Conservation (phyloP, 164 flowering plant genomes). For the Aristolochia contorta region DNA sequence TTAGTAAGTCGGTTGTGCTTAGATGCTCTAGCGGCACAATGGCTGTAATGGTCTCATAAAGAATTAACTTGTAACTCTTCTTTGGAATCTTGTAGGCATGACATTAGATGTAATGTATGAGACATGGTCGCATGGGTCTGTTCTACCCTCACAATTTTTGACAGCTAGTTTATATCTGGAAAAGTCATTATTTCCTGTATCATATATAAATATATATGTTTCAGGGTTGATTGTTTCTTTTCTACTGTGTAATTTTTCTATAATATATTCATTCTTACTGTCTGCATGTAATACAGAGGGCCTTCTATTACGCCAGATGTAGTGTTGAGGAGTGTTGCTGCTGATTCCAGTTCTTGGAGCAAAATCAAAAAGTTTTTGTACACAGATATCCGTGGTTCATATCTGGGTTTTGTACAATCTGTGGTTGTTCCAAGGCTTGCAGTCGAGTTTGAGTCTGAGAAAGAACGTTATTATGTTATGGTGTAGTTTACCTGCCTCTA, state of each 20-base stretch:
- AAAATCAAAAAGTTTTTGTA: conserved; percentile 21
- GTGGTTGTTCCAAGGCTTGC: conserved; percentile 27
- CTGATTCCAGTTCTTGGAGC: background rate
- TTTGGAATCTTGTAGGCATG: too few relatives aligned
- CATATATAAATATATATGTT: background rate
- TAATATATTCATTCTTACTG: too few relatives aligned
- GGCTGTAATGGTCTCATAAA: too few relatives aligned
- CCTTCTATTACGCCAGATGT: conserved; percentile 12
- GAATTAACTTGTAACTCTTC: too few relatives aligned
- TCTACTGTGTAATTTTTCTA: too few relatives aligned
- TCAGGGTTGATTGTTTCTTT: background rate
- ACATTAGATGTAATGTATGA: too few relatives aligned
- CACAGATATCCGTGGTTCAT: conserved; percentile 33
- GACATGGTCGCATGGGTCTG: too few relatives aligned
- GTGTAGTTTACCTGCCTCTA: conserved; percentile 10
- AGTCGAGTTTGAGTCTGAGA: conserved; percentile 25
- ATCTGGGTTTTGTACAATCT: conserved; percentile 17
- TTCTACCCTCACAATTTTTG: too few relatives aligned
- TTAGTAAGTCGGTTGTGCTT: too few relatives aligned
- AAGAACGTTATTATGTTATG: conserved; percentile 35
- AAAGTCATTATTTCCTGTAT: background rate
- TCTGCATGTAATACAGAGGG: conserved; percentile 16
- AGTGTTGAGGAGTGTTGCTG: conserved; percentile 6
- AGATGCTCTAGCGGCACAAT: too few relatives aligned
- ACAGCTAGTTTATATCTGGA: too few relatives aligned